Percentiles rank a stretch among this genome's conserved stretches.
Evolutionary conservation across 2,329 filamentous ascomycete genomes (phyloP).

Genomic region (Alternaria brassicae): DNA sequence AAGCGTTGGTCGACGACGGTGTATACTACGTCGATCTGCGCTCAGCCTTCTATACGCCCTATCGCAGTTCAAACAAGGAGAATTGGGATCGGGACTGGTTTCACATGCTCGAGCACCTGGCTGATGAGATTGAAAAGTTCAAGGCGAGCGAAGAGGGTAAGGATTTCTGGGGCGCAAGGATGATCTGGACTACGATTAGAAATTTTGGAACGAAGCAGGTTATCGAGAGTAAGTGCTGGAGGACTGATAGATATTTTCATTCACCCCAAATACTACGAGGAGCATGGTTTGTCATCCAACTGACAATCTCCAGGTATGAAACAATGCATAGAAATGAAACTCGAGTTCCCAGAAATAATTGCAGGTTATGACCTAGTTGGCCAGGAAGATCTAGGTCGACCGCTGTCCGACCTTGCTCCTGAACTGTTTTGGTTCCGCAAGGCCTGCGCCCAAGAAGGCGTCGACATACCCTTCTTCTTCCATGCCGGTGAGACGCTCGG

Average conservation of each 20-base stretch:
- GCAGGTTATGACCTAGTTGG: constrained; percentile 90
- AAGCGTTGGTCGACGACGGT: constrained; percentile 77
- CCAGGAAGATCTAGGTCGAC: constrained; percentile 80
- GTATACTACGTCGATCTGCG: constrained; percentile 85
- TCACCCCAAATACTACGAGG: not conserved
- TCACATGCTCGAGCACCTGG: constrained; percentile 74
- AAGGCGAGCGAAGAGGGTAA: constrained; percentile 73
- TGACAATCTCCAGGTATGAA: constrained; percentile 68
- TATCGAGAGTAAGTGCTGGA: constrained; percentile 62
- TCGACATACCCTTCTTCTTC: constrained; percentile 94
- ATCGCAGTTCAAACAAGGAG: constrained; percentile 70
- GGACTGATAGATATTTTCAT: not conserved
- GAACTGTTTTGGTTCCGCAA: constrained; percentile 95
- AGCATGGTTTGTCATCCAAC: not conserved
- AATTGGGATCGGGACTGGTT: constrained; percentile 70
- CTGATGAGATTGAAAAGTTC: constrained; percentile 81
- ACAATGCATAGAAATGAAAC: constrained; percentile 82
- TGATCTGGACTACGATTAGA: constrained; percentile 84
- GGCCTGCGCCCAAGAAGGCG: constrained; percentile 75
- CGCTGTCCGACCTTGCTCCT: constrained; percentile 78
- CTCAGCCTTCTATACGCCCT: constrained; percentile 75
- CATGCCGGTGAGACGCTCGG: constrained; percentile 90
- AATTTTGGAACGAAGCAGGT: constrained; percentile 69
- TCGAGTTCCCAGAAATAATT: constrained; percentile 78
- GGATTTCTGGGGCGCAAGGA: constrained; percentile 81